A percentile compares a stretch with the other conserved stretches of the same genome.
Conservation (phyloP, 352 stramenopile species). For the Globisporangium megalacanthum region DNA sequence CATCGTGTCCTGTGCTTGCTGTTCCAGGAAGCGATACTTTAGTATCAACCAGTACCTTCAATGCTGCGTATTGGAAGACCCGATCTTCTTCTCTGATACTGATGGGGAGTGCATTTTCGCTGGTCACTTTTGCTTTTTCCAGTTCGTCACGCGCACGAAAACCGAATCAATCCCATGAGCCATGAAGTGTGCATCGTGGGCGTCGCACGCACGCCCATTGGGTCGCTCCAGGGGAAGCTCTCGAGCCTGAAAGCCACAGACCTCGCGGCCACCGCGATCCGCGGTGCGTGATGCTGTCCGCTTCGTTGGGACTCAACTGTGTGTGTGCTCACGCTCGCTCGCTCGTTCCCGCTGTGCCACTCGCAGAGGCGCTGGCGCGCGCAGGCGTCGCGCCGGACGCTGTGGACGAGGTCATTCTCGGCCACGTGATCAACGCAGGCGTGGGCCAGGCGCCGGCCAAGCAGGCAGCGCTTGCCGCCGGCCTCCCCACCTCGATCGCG, state of each 20-base stretch:
- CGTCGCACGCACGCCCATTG: constrained; percentile 93
- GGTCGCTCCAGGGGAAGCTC: constrained; percentile 88
- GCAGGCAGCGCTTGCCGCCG: constrained; percentile 80
- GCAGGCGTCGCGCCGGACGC: constrained; percentile 34
- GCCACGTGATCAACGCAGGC: constrained; percentile 92
- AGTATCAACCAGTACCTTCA: no score
- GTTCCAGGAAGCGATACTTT: no score
- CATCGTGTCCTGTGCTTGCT: no score
- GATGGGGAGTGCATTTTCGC: neutral
- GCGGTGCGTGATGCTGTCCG: constrained; percentile 21
- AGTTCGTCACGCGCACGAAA: neutral
- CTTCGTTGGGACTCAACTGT: no score
- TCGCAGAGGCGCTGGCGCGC: constrained; percentile 34
- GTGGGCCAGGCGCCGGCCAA: constrained; percentile 94
- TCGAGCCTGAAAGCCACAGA: constrained; percentile 82
- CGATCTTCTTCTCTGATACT: neutral
- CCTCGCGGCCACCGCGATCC: constrained; percentile 84
- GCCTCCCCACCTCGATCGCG: constrained; percentile 70
- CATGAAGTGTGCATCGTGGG: constrained; percentile 91
- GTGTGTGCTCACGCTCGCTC: neutral
- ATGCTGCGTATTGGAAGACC: no score
- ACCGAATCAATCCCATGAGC: neutral
- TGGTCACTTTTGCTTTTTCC: neutral
- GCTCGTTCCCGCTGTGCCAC: neutral
- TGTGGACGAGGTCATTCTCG: constrained; percentile 94